Conservation (phyloP, 2,329 filamentous ascomycete genomes). For the Trichophyton benhamiae region DNA sequence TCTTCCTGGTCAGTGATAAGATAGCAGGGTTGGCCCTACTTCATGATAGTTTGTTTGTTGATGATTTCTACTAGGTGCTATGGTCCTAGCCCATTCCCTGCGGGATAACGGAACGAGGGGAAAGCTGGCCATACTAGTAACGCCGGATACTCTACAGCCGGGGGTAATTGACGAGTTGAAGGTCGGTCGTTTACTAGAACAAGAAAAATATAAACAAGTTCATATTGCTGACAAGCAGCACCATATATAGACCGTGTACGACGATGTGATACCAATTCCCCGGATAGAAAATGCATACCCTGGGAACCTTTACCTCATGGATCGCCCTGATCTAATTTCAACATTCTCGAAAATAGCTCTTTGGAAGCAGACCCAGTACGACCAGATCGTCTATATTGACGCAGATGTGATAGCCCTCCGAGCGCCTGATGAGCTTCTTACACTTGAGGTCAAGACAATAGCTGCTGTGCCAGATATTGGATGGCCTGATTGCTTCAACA, state of each 20-base stretch:
- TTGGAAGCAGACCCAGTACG: conserved; percentile 83
- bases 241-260: conserved; percentile 57
- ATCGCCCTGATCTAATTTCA: conserved; percentile 75
- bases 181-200: conserved; percentile 36
- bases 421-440: conserved; percentile 86
- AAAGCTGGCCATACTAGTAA: conserved; percentile 75
- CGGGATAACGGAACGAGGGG: conserved; percentile 79
- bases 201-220: not conserved
- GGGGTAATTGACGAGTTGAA: conserved; percentile 68
- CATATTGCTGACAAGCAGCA: not conserved
- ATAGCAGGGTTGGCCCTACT: not conserved
- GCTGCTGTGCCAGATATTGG: conserved; percentile 84
- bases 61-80: conserved; percentile 50
- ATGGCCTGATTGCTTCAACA: conserved; percentile 97
- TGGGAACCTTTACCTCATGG: conserved; percentile 81
- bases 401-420: conserved; percentile 84
- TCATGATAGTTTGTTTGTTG: not conserved
- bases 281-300: conserved; percentile 64
- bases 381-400: conserved; percentile 88
- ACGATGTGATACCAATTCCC: conserved; percentile 75
- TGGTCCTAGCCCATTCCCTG: conserved; percentile 86
- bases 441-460: conserved; percentile 44
- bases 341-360: conserved; percentile 94
- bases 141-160: conserved; percentile 62
- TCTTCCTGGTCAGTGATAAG: conserved; percentile 58